Evolutionary conservation across 495 filamentous ascomycete species (phyloP), one percentile per base, ranked within the genome.

Genomic region (Penicillium taxi): DNA sequence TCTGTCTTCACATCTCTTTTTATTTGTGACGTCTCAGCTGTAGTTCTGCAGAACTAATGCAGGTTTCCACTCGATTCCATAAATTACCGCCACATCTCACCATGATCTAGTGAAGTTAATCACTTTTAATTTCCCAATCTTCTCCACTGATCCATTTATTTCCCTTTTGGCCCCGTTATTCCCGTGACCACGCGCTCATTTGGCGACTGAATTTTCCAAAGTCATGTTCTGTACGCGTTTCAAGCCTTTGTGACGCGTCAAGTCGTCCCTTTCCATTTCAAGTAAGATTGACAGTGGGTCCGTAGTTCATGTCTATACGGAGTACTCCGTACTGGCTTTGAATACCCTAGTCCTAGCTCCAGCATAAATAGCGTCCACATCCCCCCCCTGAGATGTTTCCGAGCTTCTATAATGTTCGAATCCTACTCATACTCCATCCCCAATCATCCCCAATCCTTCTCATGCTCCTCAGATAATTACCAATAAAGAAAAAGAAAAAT

Each of bases 121-220:
- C 22, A 24, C 22, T 6, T 24, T 7, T 23, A 38, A 15, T 39
- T 32, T 39, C 14, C 26, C 20, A 16, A 14, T 3, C 14, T 12
- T 5, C 32, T 7, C 1, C 21, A 39, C 7, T 16, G 6, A 30
- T 14, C 18, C 8, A 16, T 9, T 6, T 32, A 16, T 4, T 15
- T n/a, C 20, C 8, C 33, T 35, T 51, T 52, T 63, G 51, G 49
- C 6, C 41, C 29, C 30, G 38, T 5, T 13, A 33, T 18, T 42
- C 60, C 44, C 58, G 62, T 67, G 64, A 67, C 45, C 28, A 39
- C 61, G 64, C 51, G 64, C 34, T 44, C 36, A 60, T 65, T 64
- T 66, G 55, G 63, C 56, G 61, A 61, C 51, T n/a, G n/a, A n/a
- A n/a, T n/a, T 6, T 16, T 15, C 17, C 19, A 30, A 42, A 43